Base-by-base conservation (phyloP, 495 filamentous ascomycete species). In the Achaetomiella virescens region DNA sequence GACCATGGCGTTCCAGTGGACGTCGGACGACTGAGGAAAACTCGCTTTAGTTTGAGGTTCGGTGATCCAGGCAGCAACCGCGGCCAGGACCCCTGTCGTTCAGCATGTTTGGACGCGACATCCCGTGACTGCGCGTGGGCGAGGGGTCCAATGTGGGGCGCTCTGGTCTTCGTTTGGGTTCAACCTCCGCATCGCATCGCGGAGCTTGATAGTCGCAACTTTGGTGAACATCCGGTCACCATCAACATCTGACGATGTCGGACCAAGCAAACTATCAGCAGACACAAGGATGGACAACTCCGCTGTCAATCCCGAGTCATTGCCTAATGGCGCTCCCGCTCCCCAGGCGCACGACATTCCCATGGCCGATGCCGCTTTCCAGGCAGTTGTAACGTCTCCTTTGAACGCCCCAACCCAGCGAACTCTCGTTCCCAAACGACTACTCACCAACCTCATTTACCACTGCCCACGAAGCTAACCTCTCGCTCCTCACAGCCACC, bases 291-390 rank as follows among this genome's bases (percentile, higher is more conserved):
- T 12, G 24, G 55, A 47, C 1, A 36, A 43, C 44, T 29, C 25
- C 20, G 44, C 36, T 29, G 18, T 21, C 51, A 43, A 45, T 38
- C 31, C 51, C 20, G 27, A 11, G 1, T 6, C 29, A 17, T 24
- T 44, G 27, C 27, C 9, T 37, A 43, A 49, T 49, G 53, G 36
- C 46, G 27, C 22, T 10, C 20, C 46, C 8, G 38, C 45, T 11
- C 2, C n/a, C n/a, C 38, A 37, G 6, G 21, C 40, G 14, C 36
- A 54, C 43, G 70, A 72, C 46, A 43, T 65, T 15, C 47, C 59
- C 27, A 72, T 70, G 67, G 62, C 55, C 25, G 68, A 70, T 56
- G 56, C 55, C 12, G 59, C 64, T 17, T 52, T 60, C 27, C 54
- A 51, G 46, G 49, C 57, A 57, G 40, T 40, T 43, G 65, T 66